Base-by-base conservation (phyloP, 805 yeast species). In the Peterozyma toletana region DNA sequence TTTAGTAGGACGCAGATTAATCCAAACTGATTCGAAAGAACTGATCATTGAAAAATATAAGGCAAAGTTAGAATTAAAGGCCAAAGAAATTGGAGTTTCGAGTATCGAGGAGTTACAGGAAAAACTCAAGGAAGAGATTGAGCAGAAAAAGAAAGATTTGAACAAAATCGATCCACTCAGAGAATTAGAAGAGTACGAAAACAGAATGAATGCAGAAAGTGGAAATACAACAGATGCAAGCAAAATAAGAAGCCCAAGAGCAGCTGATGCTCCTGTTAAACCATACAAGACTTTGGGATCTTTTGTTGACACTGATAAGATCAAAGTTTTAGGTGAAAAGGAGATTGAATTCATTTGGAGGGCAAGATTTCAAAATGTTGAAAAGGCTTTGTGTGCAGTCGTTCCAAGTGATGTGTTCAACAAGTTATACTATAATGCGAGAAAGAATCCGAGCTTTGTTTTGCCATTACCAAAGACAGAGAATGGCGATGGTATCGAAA, bases 311-410 rank as follows among this genome's bases (percentile, higher is more conserved):
- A 68, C 78, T 7, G 84, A 75, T 1, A 90, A 88, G 59, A 51
- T 87, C 39, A 47, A 63, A 40, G 71, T 67, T 4, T 72, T 90
- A 42, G 73, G 77, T 0, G 53, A 60, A 3, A 70, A 74, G 48
- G 95, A 87, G 54, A 67, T 91, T 41, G 95, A 86, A 53, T 73
- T 75, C 53, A 65, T 93, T 15, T 93, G 99, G 99, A 80, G 86
- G 58, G 88, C 96, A 0, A 75, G 96, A 51, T 90, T 90, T 64
- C 75, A 76, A 37, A 60, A 63, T 46, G 76, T 75, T 46, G 81
- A 78, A 6, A 65, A 78, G 38, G 62, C 80, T 9, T 56, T 93
- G 48, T 73, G 79, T 51, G 95, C 97, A 0, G 69, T 77, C 1
- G 65, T 88, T 34, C 73, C 77, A 9, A 61, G 63, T 2, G 66